These are phyloP conservation scores for Chrysosporium queenslandicum DNA, from an alignment of 2,329 filamentous ascomycete species.

Conservation along the genomic window DNA sequence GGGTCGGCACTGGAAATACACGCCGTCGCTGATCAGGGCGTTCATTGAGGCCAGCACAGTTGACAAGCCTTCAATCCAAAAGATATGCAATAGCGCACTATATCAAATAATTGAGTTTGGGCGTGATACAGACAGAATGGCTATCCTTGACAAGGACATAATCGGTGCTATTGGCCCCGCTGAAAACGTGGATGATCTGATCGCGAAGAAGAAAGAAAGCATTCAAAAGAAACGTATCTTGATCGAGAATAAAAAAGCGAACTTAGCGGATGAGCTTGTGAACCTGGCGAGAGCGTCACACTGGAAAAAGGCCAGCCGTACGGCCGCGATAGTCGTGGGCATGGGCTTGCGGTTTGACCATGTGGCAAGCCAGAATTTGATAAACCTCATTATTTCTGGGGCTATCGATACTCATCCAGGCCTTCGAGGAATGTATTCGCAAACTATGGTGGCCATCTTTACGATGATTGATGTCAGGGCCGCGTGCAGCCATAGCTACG, in stretches of 20 bases:
- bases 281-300: conserved; percentile 68
- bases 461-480: conserved; percentile 80
- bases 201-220: conserved; percentile 59
- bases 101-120: conserved; percentile 89
- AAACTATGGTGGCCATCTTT: conserved; percentile 68
- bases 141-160: conserved; percentile 63
- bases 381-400: conserved; percentile 71
- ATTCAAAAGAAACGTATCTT: conserved; percentile 63
- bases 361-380: conserved; percentile 68
- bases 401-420: conserved; percentile 86
- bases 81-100: conserved; percentile 67
- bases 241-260: conserved; percentile 75
- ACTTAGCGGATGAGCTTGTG: conserved; percentile 70
- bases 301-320: conserved; percentile 91
- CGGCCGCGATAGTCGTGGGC: conserved; percentile 81
- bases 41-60: conserved; percentile 85
- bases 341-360: conserved; percentile 85
- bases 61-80: conserved; percentile 91
- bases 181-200: conserved; percentile 50
- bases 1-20: conserved; percentile 86
- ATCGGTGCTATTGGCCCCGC: conserved; percentile 62
- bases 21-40: conserved; percentile 75
- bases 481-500: conserved; percentile 74
- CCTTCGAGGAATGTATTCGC: conserved; percentile 68
- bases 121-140: conserved; percentile 74